phyloP scores from a whole-genome alignment of 305 asterid genomes.

The Stenogyne calaminthoides region DNA sequence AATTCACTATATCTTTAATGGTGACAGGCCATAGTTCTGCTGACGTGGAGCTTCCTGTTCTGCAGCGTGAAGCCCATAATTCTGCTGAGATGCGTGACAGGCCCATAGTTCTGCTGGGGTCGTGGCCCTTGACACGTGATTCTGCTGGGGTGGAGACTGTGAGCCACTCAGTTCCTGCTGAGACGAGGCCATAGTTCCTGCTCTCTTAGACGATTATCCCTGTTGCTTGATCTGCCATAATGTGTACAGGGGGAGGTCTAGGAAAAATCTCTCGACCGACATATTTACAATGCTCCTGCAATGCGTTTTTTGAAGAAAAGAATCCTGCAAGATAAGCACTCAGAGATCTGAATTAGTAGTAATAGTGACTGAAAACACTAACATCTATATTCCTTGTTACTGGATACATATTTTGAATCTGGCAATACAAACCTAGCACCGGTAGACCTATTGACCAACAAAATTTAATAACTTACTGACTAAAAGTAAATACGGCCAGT shows the following conservation, averaged over 20 bases:
- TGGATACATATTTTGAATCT: conserved; percentile 92
- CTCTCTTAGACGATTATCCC: conserved; percentile 44
- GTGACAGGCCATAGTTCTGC: conserved; percentile 31
- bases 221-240: conserved; percentile 48
- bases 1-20: too few relatives aligned
- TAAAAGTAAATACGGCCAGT: not conserved
- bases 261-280: conserved; percentile 77
- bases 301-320: conserved; percentile 1
- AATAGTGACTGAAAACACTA: conserved; percentile 15
- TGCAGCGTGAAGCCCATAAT: too few relatives aligned
- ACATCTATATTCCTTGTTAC: conserved; percentile 94
- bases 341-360: not conserved
- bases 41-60: conserved; percentile 35
- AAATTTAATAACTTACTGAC: conserved; percentile 24
- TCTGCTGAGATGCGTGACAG: conserved; percentile 12
- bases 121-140: conserved; percentile 6
- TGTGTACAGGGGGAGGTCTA: conserved; percentile 86
- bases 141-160: not conserved
- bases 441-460: conserved; percentile 55
- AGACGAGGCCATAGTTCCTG: conserved; percentile 40
- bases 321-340: not conserved
- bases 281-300: conserved; percentile 94
- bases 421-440: conserved; percentile 87
- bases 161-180: conserved; percentile 35
- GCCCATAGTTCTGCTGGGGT: conserved; percentile 28